Evolutionary conservation across 345 rosid genomes (phyloP).

Genomic region (Eucalyptus lansdowneana): DNA sequence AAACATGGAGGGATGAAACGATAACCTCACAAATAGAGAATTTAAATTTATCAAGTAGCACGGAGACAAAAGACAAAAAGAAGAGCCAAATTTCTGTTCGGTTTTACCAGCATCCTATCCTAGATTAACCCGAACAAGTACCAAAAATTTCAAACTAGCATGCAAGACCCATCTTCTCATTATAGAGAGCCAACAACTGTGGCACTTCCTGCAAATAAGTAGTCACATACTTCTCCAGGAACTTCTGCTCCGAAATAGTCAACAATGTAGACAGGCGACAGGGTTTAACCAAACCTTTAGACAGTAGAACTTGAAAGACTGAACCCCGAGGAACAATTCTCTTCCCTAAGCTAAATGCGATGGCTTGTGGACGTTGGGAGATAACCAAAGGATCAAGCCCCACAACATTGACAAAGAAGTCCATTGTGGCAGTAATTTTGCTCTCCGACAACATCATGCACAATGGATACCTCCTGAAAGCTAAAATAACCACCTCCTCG

Average conservation of each 20-base stretch:
- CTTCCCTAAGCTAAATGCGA: slow-evolving; percentile 10
- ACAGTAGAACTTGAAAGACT: slow-evolving; percentile 1
- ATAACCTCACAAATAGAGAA: background rate
- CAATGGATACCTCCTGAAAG: slow-evolving; percentile 3
- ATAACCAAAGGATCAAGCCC: background rate
- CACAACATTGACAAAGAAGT: slow-evolving; percentile 10
- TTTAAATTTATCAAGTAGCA: background rate
- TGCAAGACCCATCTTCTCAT: slow-evolving; percentile 13
- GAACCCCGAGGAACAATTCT: slow-evolving; percentile 13
- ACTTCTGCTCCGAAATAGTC: background rate
- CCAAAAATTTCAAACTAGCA: background rate
- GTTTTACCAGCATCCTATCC: background rate
- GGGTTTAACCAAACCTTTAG: slow-evolving; percentile 1
- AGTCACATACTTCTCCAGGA: slow-evolving; percentile 1
- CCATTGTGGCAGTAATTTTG: slow-evolving; percentile 4
- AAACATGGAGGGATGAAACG: background rate
- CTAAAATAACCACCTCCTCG: background rate
- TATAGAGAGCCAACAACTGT: slow-evolving; percentile 1
- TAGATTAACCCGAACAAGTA: background rate
- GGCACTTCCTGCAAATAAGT: background rate
- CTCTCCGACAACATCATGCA: slow-evolving; percentile 5
- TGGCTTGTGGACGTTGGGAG: background rate
- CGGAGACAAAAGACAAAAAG: background rate
- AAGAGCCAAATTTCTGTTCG: background rate
- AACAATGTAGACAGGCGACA: background rate